phyloP scores from a whole-genome alignment of 169 alveolate species.

The Cryptosporidium ubiquitum region DNA sequence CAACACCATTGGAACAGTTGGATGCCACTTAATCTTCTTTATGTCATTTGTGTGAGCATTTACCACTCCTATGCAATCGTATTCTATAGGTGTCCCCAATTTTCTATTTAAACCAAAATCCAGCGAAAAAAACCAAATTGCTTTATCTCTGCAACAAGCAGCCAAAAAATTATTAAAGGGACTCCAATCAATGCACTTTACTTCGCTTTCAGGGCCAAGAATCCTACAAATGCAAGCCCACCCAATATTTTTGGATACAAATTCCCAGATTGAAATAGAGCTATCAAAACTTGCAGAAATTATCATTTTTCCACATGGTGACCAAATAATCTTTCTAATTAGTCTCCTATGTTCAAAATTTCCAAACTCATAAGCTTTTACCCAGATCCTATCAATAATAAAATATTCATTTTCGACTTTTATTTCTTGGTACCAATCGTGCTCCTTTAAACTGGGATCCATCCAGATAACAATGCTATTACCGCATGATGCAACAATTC shows the following conservation, averaged over 20 bases:
- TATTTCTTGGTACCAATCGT: constrained; percentile 30
- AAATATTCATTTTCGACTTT: not conserved
- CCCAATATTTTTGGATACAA: constrained; percentile 77
- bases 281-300: constrained; percentile 88
- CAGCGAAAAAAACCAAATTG: constrained; percentile 90
- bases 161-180: constrained; percentile 84
- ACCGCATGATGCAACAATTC: constrained; percentile 67
- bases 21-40: constrained; percentile 86
- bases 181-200: constrained; percentile 87
- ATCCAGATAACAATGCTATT: constrained; percentile 39
- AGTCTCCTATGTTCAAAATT: constrained; percentile 81
- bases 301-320: constrained; percentile 84
- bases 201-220: constrained; percentile 90
- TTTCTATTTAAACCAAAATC: constrained; percentile 75
- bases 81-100: constrained; percentile 75
- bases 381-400: not conserved
- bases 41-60: constrained; percentile 89
- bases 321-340: constrained; percentile 85
- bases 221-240: constrained; percentile 80
- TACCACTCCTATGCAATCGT: constrained; percentile 82
- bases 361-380: constrained; percentile 53
- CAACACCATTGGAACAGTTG: constrained; percentile 76
- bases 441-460: constrained; percentile 6
- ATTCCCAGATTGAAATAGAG: constrained; percentile 85
- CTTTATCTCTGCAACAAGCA: constrained; percentile 90